Evolutionary conservation across 805 yeast species (phyloP).

Genomic region (Cyberlindnera lachancei): DNA sequence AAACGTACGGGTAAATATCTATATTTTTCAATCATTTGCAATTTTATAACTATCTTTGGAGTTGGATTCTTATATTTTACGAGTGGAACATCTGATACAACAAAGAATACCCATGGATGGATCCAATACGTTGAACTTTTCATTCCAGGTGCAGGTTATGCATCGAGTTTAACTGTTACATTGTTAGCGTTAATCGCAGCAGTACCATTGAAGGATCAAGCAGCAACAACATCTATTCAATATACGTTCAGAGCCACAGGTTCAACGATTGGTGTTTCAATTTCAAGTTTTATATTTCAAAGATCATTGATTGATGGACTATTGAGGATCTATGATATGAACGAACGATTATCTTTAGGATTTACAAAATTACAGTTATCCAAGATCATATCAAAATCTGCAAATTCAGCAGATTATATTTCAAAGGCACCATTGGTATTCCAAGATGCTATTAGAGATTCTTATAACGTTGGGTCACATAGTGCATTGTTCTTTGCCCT

Average conservation of each 20-base stretch:
- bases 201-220: slow-evolving; percentile 63
- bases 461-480: slow-evolving; percentile 43
- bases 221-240: slow-evolving; percentile 83
- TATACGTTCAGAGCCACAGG: slow-evolving; percentile 85
- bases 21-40: slow-evolving; percentile 34
- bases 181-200: slow-evolving; percentile 71
- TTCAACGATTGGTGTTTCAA: slow-evolving; percentile 73
- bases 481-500: slow-evolving; percentile 42
- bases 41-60: slow-evolving; percentile 42
- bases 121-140: slow-evolving; percentile 39
- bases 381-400: slow-evolving; percentile 33
- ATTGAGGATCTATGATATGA: slow-evolving; percentile 13
- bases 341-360: slow-evolving; percentile 7
- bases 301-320: slow-evolving; percentile 31
- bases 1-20: slow-evolving; percentile 59
- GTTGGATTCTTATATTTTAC: slow-evolving; percentile 26
- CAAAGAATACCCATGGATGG: slow-evolving; percentile 21
- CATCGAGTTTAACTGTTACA: slow-evolving; percentile 63
- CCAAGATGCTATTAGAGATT: slow-evolving; percentile 30
- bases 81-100: no score
- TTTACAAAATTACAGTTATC: slow-evolving; percentile 15
- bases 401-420: slow-evolving; percentile 44
- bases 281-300: slow-evolving; percentile 62
- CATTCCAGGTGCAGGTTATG: slow-evolving; percentile 58
- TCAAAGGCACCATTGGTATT: slow-evolving; percentile 38